Evolutionary conservation across 2,329 filamentous ascomycete genomes (phyloP), one percentile per base, ranked within the genome.

Genomic region (Colletotrichum brevisporum): DNA sequence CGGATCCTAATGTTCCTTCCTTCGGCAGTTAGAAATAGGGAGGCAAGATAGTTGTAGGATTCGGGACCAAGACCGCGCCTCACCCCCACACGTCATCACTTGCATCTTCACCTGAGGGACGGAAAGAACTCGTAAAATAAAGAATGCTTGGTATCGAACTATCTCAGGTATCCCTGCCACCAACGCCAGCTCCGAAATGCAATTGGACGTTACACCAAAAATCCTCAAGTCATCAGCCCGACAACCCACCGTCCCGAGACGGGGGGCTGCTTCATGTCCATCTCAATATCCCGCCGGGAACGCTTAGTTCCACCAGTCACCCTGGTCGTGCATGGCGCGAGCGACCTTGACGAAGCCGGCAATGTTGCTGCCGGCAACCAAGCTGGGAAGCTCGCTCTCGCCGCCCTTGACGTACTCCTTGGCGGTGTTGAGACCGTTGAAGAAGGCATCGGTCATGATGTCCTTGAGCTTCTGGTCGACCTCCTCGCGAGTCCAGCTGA

Each of bases 261-360:
- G 31, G 51, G 66, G 50, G 52, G 31, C n/a, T 48, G 47, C 51
- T n/a, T 45, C n/a, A 24, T 21, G 16, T 45, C 45, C 31, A 36
- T 36, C 31, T 36, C 31, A 36, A 9, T 36, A 36, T 45, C 43
- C 62, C 31, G 48, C 36, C 53, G 10, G 26, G 18, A 10, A 43
- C 41, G n/a, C 36, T 70, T 71, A 73, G 66, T 73, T 70, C 88
- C 88, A 98, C 95, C 95, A 98, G 83, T 98, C 95, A 77, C 96
- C 96, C 84, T 98, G 95, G 82, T 97, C 94, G 80, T 92, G 89
- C 95, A 98, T 98, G 77, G 96, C 95, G 76, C 90, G 88, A 60
- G 92, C 95, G 63, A 98, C 95, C 91, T 98, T 99, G 83, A 92
- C 92, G 86, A 98, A 98, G 68, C 96, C 96, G 70, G 96, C 96